Conservation (phyloP, 2,329 filamentous ascomycete species). For the Zalaria obscura region DNA sequence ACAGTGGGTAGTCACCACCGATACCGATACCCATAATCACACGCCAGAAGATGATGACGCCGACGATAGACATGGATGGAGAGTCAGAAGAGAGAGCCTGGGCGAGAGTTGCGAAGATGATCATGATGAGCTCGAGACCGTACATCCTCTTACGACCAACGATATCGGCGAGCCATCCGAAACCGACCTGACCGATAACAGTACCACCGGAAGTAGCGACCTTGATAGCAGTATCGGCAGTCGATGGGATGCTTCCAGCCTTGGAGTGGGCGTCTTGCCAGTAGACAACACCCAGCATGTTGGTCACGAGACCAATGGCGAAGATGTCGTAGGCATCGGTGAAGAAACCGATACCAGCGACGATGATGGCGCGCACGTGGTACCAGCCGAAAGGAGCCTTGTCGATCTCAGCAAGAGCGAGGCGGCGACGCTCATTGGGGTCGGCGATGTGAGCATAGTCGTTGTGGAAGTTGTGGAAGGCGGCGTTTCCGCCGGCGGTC, state of each 20-base stretch:
- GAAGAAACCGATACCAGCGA: constrained; percentile 79
- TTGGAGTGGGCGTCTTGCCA: constrained; percentile 34
- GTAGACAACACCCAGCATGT: constrained; percentile 69
- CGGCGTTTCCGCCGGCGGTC: constrained; percentile 52
- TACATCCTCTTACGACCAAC: constrained; percentile 77
- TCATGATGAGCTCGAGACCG: constrained; percentile 65
- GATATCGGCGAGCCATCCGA: constrained; percentile 64
- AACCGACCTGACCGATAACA: constrained; percentile 67
- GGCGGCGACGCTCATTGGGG: constrained; percentile 63
- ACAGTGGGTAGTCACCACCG: constrained; percentile 68
- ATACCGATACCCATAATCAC: constrained; percentile 69
- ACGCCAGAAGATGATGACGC: constrained; percentile 67
- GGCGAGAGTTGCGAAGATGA: constrained; percentile 64
- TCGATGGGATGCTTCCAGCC: constrained; percentile 43
- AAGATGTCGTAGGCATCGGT: constrained; percentile 74
- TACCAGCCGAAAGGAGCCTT: constrained; percentile 75
- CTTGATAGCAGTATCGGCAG: constrained; percentile 70
- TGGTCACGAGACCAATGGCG: constrained; percentile 56
- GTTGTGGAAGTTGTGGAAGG: constrained; percentile 67
- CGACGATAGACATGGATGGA: constrained; percentile 45
- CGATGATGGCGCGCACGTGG: constrained; percentile 61
- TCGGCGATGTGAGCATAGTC: constrained; percentile 53
- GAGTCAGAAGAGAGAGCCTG: constrained; percentile 54
- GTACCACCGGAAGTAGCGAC: constrained; percentile 72
- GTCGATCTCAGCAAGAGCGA: constrained; percentile 70